Percentiles rank a stretch among this genome's conserved stretches.
Evolutionary conservation across 1,139 yeast genomes (phyloP).

Genomic region (Pichia sp.): DNA sequence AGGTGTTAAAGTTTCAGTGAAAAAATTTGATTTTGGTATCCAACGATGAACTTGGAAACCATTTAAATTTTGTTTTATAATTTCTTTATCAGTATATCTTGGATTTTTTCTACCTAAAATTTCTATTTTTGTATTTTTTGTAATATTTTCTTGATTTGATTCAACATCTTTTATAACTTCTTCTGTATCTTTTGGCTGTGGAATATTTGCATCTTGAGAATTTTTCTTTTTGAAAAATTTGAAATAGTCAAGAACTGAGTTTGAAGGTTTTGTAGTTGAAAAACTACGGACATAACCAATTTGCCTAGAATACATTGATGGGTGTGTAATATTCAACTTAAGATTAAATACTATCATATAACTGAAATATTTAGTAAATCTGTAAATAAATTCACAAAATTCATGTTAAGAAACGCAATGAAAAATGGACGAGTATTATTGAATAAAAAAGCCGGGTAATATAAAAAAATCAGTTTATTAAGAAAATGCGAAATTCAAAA

Average conservation of each 20-base stretch:
- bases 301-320: not conserved
- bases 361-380: no score
- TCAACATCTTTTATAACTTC: slow-evolving; percentile 27
- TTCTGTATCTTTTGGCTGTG: slow-evolving; percentile 22
- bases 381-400: no score
- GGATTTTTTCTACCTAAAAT: slow-evolving; percentile 28
- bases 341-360: no score
- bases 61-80: slow-evolving; percentile 26
- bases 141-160: slow-evolving; percentile 16
- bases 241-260: slow-evolving; percentile 29
- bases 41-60: slow-evolving; percentile 33
- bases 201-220: slow-evolving; percentile 12
- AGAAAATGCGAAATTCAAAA: no score
- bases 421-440: no score
- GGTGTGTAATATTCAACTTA: not conserved
- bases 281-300: slow-evolving; percentile 15
- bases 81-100: slow-evolving; percentile 18
- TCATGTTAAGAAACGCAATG: no score
- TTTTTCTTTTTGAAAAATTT: slow-evolving; percentile 26
- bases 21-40: slow-evolving; percentile 18
- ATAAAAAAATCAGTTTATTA: no score
- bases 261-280: slow-evolving; percentile 10
- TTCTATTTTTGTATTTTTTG: slow-evolving; percentile 19
- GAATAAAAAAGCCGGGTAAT: no score
- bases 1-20: not conserved